Evolutionary conservation across 2,329 filamentous ascomycete genomes (phyloP).

Genomic region (Alternaria incomplexa): DNA sequence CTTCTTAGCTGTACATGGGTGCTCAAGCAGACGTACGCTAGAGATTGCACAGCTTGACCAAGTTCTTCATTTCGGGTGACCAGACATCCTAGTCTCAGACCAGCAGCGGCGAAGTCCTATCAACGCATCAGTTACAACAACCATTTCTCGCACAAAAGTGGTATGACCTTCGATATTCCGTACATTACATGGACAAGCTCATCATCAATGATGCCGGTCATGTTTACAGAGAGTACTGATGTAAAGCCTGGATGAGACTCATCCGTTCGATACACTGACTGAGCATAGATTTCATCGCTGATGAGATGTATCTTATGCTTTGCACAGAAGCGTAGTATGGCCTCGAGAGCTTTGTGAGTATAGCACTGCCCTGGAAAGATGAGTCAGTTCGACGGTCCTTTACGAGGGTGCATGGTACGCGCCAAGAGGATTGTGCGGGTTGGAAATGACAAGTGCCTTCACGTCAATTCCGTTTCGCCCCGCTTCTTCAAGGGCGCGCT

Average conservation of each 20-base stretch:
- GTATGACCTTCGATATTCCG: conserved; percentile 44
- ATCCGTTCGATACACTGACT: conserved; percentile 53
- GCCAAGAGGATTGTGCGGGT: conserved; percentile 61
- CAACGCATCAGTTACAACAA: not conserved
- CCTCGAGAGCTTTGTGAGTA: conserved; percentile 46
- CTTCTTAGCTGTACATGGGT: not conserved
- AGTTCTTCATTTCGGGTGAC: conserved; percentile 24
- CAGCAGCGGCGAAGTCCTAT: conserved; percentile 63
- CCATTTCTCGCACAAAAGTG: not conserved
- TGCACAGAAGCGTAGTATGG: conserved; percentile 58
- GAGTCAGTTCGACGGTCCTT: not conserved
- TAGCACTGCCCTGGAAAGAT: conserved; percentile 30
- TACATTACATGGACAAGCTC: conserved; percentile 59
- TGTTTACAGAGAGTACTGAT: conserved; percentile 26
- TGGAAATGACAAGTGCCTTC: conserved; percentile 56
- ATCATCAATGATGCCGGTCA: conserved; percentile 55
- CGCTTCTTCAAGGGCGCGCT: conserved; percentile 45
- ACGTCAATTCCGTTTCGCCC: conserved; percentile 43
- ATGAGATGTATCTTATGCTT: conserved; percentile 60
- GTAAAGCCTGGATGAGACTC: conserved; percentile 25
- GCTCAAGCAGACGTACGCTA: conserved; percentile 26
- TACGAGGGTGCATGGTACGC: not conserved
- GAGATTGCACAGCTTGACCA: conserved; percentile 26
- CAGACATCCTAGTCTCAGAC: conserved; percentile 37
- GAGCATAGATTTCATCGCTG: conserved; percentile 65